A percentile compares a stretch with the other conserved stretches of the same genome.
Conservation (phyloP, 2,329 filamentous ascomycete species). For the Aspergillus texensis region DNA sequence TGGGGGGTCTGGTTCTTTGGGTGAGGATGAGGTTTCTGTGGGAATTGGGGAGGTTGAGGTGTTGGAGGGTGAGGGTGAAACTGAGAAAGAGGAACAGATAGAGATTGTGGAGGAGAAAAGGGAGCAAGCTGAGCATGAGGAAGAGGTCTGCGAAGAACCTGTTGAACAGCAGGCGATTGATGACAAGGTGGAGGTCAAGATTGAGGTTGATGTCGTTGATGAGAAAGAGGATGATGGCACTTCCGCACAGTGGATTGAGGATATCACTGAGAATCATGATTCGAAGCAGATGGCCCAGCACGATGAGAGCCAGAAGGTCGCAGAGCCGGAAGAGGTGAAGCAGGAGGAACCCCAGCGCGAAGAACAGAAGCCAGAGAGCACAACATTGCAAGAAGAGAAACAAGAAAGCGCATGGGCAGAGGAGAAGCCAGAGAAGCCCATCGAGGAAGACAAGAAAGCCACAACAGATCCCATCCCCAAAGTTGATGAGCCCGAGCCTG, state of each 20-base stretch:
- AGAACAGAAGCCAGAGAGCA: neutral
- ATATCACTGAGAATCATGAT: neutral
- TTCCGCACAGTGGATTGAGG: neutral
- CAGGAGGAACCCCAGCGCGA: neutral
- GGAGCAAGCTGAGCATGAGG: neutral
- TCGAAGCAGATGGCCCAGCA: neutral
- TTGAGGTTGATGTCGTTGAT: neutral
- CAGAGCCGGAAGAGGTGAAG: neutral
- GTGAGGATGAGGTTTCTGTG: neutral
- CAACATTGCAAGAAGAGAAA: neutral
- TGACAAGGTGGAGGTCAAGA: neutral
- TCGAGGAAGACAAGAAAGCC: neutral
- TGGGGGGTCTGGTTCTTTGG: neutral
- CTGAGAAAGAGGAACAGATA: too few relatives aligned
- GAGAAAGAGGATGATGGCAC: neutral
- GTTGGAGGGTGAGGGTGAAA: neutral
- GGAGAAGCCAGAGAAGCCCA: neutral
- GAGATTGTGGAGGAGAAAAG: neutral
- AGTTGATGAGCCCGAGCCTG: neutral
- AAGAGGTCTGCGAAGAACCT: neutral
- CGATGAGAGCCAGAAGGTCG: neutral
- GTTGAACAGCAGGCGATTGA: neutral
- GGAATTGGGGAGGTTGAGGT: neutral
- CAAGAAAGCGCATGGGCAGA: neutral
- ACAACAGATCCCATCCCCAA: neutral